Base-by-base conservation (phyloP, 73 alveolate genomes). In the Blepharisma stoltei region DNA sequence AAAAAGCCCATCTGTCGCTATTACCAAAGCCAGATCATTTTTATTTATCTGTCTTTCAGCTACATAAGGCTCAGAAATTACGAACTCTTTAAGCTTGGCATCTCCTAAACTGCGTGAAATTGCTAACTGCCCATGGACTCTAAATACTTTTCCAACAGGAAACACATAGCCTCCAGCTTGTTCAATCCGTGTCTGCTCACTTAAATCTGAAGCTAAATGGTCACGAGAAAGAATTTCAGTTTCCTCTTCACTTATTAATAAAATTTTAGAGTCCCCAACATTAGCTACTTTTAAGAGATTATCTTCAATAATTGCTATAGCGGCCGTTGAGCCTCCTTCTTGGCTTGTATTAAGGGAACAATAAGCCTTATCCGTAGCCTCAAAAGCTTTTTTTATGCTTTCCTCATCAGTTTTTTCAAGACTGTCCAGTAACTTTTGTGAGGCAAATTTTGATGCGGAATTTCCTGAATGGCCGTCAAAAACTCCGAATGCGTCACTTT, bases 391-490 rank as follows among this genome's bases (percentile, higher is more conserved):
- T 32, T 77, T 55, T 23, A 38, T 25, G 41, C 37, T 25, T 48
- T 41, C 54, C 38, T 54, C 78, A 20, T 54, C 75, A 8, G 44
- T 21, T 7, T 25, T 21, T 54, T 44, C 52, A 4, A 77, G 67
- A 8, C 37, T 27, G 37, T 54, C 77, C 20, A 77, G 7, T 41
- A 77, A 77, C 21, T 54, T 9, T 11, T 25, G 18, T 0, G 53
- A 27, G 49, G 65, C 41, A 55, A 44, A 77, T 25, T 77, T 77
- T 25, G 77, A 54, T 27, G 53, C 65, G n/a, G 47, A 32, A 32
- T 54, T 55, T 37, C 83, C 83, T 48, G 78, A 75, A 54, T 77
- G 83, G 1, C 83, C 83, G 53, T 77, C 83, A 38, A 77, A 77
- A 5, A 77, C 83, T 44, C 68, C 83, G 65, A 77, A 77, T 27